Conservation (phyloP, 805 yeast species). For the Schwanniomyces vanrijiae region DNA sequence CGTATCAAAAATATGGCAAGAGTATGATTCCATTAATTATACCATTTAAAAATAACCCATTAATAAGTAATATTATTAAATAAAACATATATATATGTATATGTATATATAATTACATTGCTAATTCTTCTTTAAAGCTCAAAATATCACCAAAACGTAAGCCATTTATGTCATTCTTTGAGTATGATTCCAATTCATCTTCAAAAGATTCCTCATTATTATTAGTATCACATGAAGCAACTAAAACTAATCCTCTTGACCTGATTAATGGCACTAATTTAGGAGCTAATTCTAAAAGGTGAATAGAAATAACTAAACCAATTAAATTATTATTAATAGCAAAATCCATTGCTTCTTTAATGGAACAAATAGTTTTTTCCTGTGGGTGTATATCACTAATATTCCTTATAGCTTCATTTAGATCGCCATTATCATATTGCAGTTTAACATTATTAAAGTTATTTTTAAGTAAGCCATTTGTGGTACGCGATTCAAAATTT, state of each 20-base stretch:
- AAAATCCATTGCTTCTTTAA: constrained; percentile 79
- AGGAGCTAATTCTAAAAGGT: constrained; percentile 70
- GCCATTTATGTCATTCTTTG: constrained; percentile 61
- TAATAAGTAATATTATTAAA: neutral
- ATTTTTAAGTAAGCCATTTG: constrained; percentile 35
- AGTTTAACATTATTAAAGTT: neutral
- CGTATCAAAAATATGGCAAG: neutral
- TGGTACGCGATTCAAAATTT: constrained; percentile 39
- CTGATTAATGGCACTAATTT: constrained; percentile 72
- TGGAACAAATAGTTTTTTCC: constrained; percentile 55
- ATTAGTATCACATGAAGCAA: constrained; percentile 55
- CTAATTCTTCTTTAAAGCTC: constrained; percentile 59
- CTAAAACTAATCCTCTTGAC: constrained; percentile 77
- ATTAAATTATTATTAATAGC: constrained; percentile 80
- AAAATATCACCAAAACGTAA: constrained; percentile 61
- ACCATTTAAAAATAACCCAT: neutral
- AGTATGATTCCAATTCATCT: constrained; percentile 34
- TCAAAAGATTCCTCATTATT: constrained; percentile 22
- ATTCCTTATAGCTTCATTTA: constrained; percentile 19
- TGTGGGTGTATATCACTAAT: constrained; percentile 16
- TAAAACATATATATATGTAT: constrained; percentile 10
- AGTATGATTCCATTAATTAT: neutral
- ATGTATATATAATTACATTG: constrained; percentile 24
- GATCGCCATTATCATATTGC: neutral
- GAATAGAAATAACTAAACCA: constrained; percentile 78